These are phyloP conservation scores for Saccharomycodes ludwigii DNA, from an alignment of 805 yeast genomes.

Conservation along the genomic window DNA sequence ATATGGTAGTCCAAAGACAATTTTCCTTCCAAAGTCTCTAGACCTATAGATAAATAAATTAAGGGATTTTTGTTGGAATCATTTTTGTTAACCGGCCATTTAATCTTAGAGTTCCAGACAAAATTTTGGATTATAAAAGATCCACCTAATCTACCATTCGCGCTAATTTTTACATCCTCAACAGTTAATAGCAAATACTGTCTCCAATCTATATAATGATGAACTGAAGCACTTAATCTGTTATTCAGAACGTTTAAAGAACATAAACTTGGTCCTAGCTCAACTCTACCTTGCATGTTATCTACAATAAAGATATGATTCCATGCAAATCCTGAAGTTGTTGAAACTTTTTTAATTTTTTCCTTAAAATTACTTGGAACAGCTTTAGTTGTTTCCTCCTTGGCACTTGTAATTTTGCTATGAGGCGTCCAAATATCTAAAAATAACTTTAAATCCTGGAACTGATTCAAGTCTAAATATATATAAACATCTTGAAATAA, in stretches of 20 bases:
- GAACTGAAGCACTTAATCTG: slow-evolving; percentile 54
- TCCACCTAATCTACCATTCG: slow-evolving; percentile 79
- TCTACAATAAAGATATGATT: slow-evolving; percentile 43
- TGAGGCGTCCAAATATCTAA: slow-evolving; percentile 70
- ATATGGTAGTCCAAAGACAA: slow-evolving; percentile 77
- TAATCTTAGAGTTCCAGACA: slow-evolving; percentile 49
- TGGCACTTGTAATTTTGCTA: slow-evolving; percentile 15
- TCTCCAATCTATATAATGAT: slow-evolving; percentile 55
- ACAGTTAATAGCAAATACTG: slow-evolving; percentile 58
- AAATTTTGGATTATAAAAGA: slow-evolving; percentile 36
- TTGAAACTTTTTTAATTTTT: slow-evolving; percentile 43
- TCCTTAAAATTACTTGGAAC: slow-evolving; percentile 23
- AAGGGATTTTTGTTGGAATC: slow-evolving; percentile 46
- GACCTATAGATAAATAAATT: slow-evolving; percentile 46
- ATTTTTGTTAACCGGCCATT: slow-evolving; percentile 47
- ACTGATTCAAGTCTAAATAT: slow-evolving; percentile 67
- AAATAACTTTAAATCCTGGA: slow-evolving; percentile 77
- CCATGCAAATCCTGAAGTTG: slow-evolving; percentile 52
- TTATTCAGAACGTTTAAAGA: slow-evolving; percentile 41
- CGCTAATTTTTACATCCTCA: slow-evolving; percentile 35
- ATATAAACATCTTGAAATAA: slow-evolving; percentile 43
- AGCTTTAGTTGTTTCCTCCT: slow-evolving; percentile 4
- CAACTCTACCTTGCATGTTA: slow-evolving; percentile 44
- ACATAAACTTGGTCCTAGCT: slow-evolving; percentile 80
- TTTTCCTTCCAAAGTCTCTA: slow-evolving; percentile 44